Percentiles rank a stretch among this genome's conserved stretches.
These are phyloP conservation scores for Alternaria tenuissima DNA, from an alignment of 2,329 filamentous ascomycete species.

Conservation along the genomic window DNA sequence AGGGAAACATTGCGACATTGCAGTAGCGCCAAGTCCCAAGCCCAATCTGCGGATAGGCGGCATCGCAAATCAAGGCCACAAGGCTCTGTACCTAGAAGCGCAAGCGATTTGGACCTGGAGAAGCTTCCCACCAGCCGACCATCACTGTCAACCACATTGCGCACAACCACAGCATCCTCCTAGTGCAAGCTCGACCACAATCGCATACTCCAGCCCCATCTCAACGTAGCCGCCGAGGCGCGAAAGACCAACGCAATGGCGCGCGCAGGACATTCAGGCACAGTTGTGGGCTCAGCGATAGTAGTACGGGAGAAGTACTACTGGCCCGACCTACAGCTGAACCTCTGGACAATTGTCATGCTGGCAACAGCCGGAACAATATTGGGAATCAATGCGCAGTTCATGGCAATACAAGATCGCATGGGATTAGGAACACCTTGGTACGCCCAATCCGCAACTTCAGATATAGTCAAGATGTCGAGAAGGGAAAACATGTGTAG, in stretches of 20 bases:
- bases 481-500: not conserved
- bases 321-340: slow-evolving; percentile 72
- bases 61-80: slow-evolving; percentile 9
- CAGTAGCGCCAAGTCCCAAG: slow-evolving; percentile 22
- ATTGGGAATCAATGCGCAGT: slow-evolving; percentile 67
- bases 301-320: slow-evolving; percentile 63
- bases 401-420: slow-evolving; percentile 65
- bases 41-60: slow-evolving; percentile 18
- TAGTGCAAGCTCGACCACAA: not conserved
- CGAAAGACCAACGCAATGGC: slow-evolving; percentile 41
- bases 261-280: slow-evolving; percentile 42
- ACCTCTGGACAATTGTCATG: slow-evolving; percentile 71
- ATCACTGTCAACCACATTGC: not conserved
- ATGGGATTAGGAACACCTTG: slow-evolving; percentile 67
- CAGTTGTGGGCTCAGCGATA: slow-evolving; percentile 50
- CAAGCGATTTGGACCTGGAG: not conserved
- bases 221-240: slow-evolving; percentile 3
- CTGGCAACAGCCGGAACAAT: slow-evolving; percentile 65
- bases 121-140: not conserved
- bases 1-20: slow-evolving; percentile 12
- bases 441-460: slow-evolving; percentile 50
- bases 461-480: not conserved
- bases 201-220: not conserved
- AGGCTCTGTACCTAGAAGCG: not conserved
- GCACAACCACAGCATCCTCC: not conserved